These are phyloP conservation scores for Taphrina sp. DNA, from an alignment of 1,139 yeast species.

Conservation along the genomic window DNA sequence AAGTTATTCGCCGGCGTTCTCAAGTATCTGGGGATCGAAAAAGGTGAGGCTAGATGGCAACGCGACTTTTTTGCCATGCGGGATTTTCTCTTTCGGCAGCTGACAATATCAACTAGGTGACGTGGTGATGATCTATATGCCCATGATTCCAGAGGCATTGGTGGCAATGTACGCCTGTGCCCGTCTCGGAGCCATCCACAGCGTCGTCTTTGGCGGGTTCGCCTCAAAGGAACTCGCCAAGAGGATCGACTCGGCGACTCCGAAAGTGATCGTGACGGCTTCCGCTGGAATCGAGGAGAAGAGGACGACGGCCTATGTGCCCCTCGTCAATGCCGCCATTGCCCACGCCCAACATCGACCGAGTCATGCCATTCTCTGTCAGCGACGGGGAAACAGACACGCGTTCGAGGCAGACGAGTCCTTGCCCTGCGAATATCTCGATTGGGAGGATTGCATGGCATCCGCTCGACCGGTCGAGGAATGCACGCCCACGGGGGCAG, in stretches of 20 bases:
- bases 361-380: slow-evolving; percentile 5
- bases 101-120: no score
- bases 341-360: slow-evolving; percentile 12
- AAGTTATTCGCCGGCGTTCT: slow-evolving; percentile 23
- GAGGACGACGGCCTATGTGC: slow-evolving; percentile 23
- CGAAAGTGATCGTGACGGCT: slow-evolving; percentile 23
- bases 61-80: no score
- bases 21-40: slow-evolving; percentile 11
- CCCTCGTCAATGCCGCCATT: slow-evolving; percentile 20
- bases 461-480: slow-evolving; percentile 12
- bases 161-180: slow-evolving; percentile 30
- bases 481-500: slow-evolving; percentile 16
- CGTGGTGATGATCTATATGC: slow-evolving; percentile 31
- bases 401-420: neutral
- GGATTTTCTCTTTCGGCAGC: no score
- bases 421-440: slow-evolving; percentile 1
- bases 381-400: slow-evolving; percentile 8
- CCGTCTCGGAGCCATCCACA: slow-evolving; percentile 19
- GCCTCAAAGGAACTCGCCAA: slow-evolving; percentile 25
- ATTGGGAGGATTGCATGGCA: slow-evolving; percentile 3
- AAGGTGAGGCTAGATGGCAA: no score
- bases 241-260: slow-evolving; percentile 24
- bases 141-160: slow-evolving; percentile 30
- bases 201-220: slow-evolving; percentile 30
- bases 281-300: slow-evolving; percentile 27